Percentiles rank a stretch among this genome's conserved stretches.
These are phyloP conservation scores for Pisolithus tinctorius DNA, from an alignment of 768 basidiomycete species.

Conservation along the genomic window DNA sequence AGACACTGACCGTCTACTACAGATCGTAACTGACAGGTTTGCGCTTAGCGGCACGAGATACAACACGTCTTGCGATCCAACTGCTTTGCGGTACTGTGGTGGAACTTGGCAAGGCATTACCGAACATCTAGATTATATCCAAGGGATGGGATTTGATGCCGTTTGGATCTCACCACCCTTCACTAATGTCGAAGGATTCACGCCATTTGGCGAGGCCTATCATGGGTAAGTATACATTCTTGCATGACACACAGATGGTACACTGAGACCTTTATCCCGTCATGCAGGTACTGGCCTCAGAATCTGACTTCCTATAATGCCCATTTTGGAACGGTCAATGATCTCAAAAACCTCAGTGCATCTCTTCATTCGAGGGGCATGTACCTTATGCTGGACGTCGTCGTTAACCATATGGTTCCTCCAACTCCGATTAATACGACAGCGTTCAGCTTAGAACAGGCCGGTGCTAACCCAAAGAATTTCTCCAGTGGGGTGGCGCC, in stretches of 20 bases:
- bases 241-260: not conserved
- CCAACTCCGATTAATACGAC: slow-evolving; percentile 20
- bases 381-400: slow-evolving; percentile 58
- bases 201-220: slow-evolving; percentile 48
- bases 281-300: slow-evolving; percentile 43
- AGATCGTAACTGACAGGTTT: slow-evolving; percentile 57
- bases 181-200: slow-evolving; percentile 40
- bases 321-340: slow-evolving; percentile 46
- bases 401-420: slow-evolving; percentile 55
- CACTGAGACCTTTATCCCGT: not conserved
- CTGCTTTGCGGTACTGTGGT: slow-evolving; percentile 46
- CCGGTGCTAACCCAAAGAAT: no score
- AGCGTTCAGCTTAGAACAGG: not conserved
- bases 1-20: not conserved
- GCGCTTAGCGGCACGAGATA: slow-evolving; percentile 37
- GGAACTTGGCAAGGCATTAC: slow-evolving; percentile 50
- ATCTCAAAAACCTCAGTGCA: slow-evolving; percentile 41
- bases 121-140: slow-evolving; percentile 55
- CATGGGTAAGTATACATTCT: slow-evolving; percentile 35
- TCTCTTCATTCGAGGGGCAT: slow-evolving; percentile 47
- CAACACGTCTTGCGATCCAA: slow-evolving; percentile 38
- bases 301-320: slow-evolving; percentile 43
- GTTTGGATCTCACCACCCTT: slow-evolving; percentile 54
- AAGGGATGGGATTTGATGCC: slow-evolving; percentile 56
- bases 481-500: no score